These are phyloP conservation scores for Amesomyces nigricolor DNA, from an alignment of 2,329 filamentous ascomycete species.

Conservation along the genomic window DNA sequence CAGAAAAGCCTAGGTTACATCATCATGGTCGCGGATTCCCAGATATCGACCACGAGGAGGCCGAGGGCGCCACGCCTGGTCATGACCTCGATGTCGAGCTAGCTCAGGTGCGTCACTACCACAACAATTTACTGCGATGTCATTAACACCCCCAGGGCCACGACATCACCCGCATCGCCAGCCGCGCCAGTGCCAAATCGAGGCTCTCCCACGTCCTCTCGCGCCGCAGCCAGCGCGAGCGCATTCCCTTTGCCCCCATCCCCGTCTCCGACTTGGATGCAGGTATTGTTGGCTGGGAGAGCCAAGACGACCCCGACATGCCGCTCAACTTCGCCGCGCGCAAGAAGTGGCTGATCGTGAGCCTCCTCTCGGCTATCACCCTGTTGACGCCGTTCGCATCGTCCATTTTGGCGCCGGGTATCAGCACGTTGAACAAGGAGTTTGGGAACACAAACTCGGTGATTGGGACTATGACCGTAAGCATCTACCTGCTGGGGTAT, in stretches of 20 bases:
- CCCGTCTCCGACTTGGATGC: constrained; percentile 46
- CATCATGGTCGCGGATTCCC: constrained; percentile 13
- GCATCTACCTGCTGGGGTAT: constrained; percentile 57
- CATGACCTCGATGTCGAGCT: constrained; percentile 28
- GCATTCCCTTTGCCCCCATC: constrained; percentile 33
- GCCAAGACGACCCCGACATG: constrained; percentile 51
- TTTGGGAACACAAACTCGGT: constrained; percentile 40
- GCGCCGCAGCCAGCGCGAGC: constrained; percentile 28
- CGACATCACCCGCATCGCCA: constrained; percentile 20
- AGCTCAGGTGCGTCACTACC: constrained; percentile 20
- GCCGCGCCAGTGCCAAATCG: constrained; percentile 24
- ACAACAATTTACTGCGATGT: background rate
- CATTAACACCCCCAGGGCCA: constrained; percentile 13
- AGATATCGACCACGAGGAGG: constrained; percentile 30
- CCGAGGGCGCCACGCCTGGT: constrained; percentile 28
- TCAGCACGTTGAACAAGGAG: constrained; percentile 39
- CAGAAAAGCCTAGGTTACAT: background rate
- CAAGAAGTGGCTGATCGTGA: constrained; percentile 54
- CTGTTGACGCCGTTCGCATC: constrained; percentile 62
- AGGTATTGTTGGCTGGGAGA: constrained; percentile 56
- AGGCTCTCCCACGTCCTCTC: constrained; percentile 27
- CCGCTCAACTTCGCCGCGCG: constrained; percentile 51
- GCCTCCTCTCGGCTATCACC: constrained; percentile 54
- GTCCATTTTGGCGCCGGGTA: constrained; percentile 52
- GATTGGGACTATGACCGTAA: constrained; percentile 49